These are phyloP conservation scores for Bruguiera sexangula DNA, from an alignment of 345 rosid genomes.

Conservation along the genomic window DNA sequence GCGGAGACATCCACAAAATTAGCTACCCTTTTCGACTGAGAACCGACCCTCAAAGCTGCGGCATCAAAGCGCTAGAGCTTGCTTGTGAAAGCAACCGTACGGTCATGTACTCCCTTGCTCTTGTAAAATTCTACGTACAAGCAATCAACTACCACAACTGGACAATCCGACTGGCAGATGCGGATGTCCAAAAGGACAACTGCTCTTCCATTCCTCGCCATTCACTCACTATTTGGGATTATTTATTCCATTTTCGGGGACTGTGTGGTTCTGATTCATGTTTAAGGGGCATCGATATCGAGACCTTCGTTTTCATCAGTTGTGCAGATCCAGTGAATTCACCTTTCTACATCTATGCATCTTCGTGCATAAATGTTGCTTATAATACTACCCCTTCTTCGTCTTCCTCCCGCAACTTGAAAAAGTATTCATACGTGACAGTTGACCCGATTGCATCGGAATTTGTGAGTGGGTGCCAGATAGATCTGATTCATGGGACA, in stretches of 20 bases:
- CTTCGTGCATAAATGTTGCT: background rate
- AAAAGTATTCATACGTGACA: background rate
- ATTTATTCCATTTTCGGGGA: too few relatives aligned
- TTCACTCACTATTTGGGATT: background rate
- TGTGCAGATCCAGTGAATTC: background rate
- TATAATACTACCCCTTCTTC: background rate
- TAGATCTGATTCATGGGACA: background rate
- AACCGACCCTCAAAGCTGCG: conserved; percentile 9
- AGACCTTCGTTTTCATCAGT: background rate
- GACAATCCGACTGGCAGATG: conserved; percentile 5
- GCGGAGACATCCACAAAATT: conserved; percentile 9
- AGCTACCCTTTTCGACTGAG: conserved; percentile 13
- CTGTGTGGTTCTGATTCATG: background rate
- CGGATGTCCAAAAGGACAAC: conserved; percentile 5
- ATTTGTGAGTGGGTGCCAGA: background rate
- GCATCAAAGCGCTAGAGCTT: background rate
- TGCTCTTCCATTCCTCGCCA: conserved; percentile 10
- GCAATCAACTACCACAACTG: conserved; percentile 14
- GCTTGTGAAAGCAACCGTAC: conserved; percentile 6
- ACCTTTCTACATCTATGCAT: background rate
- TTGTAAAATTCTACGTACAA: conserved; percentile 2
- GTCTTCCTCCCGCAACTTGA: background rate
- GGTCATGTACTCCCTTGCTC: background rate
- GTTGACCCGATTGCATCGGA: background rate
- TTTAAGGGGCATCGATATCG: too few relatives aligned